Percentiles rank a stretch among this genome's conserved stretches.
phyloP scores from a whole-genome alignment of 1,284 basidiomycete genomes.

The Austroboletus rostrupii region DNA sequence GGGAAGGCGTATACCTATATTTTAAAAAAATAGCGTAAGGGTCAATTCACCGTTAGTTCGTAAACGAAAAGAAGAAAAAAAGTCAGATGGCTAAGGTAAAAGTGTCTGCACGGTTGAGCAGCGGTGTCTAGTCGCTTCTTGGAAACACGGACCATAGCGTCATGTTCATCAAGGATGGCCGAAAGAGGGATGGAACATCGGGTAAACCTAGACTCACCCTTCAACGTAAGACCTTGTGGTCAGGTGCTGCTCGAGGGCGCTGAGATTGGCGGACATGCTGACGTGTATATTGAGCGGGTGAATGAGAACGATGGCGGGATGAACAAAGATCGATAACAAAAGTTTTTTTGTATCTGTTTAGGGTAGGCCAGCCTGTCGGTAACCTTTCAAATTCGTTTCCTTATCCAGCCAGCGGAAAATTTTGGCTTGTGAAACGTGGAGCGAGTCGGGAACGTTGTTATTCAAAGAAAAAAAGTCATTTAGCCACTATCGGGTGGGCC shows the following conservation, averaged over 20 bases:
- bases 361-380: conserved; percentile 21
- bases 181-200: conserved; percentile 22
- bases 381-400: too few species aligned
- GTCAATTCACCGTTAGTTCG: conserved; percentile 9
- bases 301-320: conserved; percentile 27
- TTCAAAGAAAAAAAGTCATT: background rate
- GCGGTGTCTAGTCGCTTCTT: conserved; percentile 98
- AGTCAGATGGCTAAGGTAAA: conserved; percentile 84
- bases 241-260: conserved; percentile 83
- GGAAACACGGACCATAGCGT: conserved; percentile 99
- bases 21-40: conserved; percentile 10
- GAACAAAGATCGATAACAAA: conserved; percentile 25
- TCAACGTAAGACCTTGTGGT: conserved; percentile 84
- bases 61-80: conserved; percentile 16
- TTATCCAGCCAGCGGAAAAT: background rate
- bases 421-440: too few species aligned
- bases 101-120: conserved; percentile 76
- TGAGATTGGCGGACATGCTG: conserved; percentile 70
- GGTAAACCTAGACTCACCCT: conserved; percentile 62
- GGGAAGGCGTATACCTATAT: conserved; percentile 85
- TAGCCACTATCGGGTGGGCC: background rate
- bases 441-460: too few species aligned
- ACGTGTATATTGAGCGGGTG: conserved; percentile 16
- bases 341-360: conserved; percentile 23
- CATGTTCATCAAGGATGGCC: conserved; percentile 63